phyloP scores from a whole-genome alignment of 805 yeast genomes.

The Isabelozyma gotoi region DNA sequence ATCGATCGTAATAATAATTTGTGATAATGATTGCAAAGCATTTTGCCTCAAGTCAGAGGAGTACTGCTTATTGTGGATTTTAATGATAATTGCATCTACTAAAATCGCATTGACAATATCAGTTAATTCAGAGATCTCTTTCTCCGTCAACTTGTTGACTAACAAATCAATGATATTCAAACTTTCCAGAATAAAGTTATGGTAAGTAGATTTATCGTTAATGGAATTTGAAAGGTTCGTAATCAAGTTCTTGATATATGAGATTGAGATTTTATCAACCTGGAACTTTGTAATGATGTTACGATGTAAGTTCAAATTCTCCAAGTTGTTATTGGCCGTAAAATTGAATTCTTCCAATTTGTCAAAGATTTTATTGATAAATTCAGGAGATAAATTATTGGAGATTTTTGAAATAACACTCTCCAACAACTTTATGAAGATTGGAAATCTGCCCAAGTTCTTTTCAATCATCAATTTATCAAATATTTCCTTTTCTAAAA shows the following conservation, averaged over 20 bases:
- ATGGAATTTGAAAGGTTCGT: conserved; percentile 22
- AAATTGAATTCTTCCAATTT: conserved; percentile 17
- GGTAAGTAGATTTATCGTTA: conserved; percentile 22
- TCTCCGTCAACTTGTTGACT: conserved; percentile 8
- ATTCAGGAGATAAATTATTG: conserved; percentile 11
- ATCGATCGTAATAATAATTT: conserved; percentile 11
- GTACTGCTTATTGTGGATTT: conserved; percentile 19
- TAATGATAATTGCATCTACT: conserved; percentile 16
- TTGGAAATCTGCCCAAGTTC: conserved; percentile 19
- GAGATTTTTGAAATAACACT: conserved; percentile 19
- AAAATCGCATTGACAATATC: conserved; percentile 6
- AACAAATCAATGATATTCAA: conserved; percentile 20
- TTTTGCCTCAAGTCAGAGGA: conserved; percentile 29
- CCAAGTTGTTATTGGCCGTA: conserved; percentile 21
- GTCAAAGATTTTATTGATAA: conserved; percentile 15
- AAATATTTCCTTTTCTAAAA: conserved; percentile 25
- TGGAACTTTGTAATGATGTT: conserved; percentile 18
- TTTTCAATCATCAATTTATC: conserved; percentile 18
- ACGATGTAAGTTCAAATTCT: conserved; percentile 25
- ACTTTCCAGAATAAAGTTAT: conserved; percentile 27
- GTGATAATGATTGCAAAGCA: conserved; percentile 23
- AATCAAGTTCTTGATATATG: conserved; percentile 18
- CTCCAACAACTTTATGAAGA: conserved; percentile 27
- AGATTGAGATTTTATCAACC: conserved; percentile 12
- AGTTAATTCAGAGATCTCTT: conserved; percentile 2